Evolutionary conservation across 2,329 filamentous ascomycete genomes (phyloP).

Genomic region (Pseudogymnoascus sp.): DNA sequence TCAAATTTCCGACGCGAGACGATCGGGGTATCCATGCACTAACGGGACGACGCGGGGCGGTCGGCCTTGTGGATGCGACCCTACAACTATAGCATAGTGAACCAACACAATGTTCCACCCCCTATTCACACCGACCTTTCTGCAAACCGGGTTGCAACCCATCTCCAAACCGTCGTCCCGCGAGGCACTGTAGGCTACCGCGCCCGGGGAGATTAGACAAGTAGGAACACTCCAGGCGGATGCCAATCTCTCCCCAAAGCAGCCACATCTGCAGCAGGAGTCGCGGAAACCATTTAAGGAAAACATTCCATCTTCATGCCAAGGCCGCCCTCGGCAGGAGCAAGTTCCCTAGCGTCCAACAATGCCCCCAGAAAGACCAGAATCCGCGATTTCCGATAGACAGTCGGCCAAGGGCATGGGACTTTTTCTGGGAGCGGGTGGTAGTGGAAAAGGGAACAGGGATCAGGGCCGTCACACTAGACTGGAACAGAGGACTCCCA

Average conservation of each 20-base stretch:
- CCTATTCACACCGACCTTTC: neutral
- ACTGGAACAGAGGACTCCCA: conserved; percentile 1
- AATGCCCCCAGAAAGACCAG: neutral
- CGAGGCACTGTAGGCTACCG: neutral
- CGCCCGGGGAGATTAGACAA: neutral
- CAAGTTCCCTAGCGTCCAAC: neutral
- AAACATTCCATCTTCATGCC: neutral
- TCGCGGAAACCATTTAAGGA: neutral
- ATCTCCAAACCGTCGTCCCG: neutral
- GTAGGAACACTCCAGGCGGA: neutral
- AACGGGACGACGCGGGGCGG: conserved; percentile 1
- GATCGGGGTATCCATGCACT: neutral
- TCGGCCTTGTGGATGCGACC: neutral
- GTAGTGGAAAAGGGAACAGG: neutral
- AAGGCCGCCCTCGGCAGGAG: neutral
- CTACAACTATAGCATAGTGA: neutral
- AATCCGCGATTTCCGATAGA: neutral
- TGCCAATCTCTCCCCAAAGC: neutral
- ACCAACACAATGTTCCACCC: neutral
- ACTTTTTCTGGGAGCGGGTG: neutral
- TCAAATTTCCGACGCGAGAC: conserved; percentile 4
- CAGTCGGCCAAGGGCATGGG: neutral
- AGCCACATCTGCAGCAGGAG: neutral
- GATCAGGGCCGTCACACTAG: neutral
- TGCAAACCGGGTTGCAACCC: neutral